phyloP scores from a whole-genome alignment of 169 alveolate species.

The Neospora caninum region DNA sequence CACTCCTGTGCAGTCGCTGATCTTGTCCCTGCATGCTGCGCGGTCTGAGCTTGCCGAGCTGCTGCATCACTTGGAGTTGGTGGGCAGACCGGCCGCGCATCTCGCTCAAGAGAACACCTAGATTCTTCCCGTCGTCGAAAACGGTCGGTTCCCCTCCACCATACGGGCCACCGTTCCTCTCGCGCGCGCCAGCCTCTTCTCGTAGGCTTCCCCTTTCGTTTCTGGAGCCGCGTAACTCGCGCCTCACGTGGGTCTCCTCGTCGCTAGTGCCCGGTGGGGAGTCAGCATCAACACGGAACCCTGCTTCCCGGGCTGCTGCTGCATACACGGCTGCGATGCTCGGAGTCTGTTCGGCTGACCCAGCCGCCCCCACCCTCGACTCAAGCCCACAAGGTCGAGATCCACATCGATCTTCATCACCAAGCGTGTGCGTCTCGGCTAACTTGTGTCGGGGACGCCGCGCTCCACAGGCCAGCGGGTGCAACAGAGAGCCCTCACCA shows the following conservation, averaged over 20 bases:
- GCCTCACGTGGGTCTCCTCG: too few relatives aligned
- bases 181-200: neutral
- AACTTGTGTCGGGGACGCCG: too few relatives aligned
- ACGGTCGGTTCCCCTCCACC: neutral
- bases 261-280: neutral
- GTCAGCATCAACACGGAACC: neutral
- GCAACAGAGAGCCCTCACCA: neutral
- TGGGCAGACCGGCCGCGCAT: neutral
- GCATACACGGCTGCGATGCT: neutral
- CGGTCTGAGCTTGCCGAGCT: neutral
- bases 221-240: too few relatives aligned
- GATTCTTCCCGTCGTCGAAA: neutral
- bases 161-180: neutral
- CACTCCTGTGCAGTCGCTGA: neutral
- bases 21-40: neutral
- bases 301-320: neutral
- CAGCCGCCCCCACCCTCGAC: neutral
- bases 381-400: too few relatives aligned
- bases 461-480: neutral
- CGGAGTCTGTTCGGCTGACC: neutral
- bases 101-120: neutral
- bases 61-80: conserved; percentile 7
- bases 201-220: neutral
- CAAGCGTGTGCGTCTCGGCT: too few relatives aligned
- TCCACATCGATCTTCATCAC: too few relatives aligned